These are phyloP conservation scores for Fusarium devonianum DNA, from an alignment of 2,329 filamentous ascomycete species.

Conservation along the genomic window DNA sequence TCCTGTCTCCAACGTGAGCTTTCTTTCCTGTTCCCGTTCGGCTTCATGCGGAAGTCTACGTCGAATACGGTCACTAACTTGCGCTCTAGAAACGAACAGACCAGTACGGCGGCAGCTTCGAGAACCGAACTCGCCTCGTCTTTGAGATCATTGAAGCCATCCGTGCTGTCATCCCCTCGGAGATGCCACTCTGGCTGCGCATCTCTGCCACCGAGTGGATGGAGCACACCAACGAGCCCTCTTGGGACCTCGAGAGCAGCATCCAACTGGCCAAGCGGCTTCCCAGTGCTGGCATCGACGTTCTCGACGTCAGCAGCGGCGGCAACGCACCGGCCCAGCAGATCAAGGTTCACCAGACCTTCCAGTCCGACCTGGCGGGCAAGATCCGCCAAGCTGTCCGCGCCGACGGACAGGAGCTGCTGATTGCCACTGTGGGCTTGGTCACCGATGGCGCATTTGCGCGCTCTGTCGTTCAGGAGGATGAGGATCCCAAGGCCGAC, in stretches of 20 bases:
- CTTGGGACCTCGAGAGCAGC: constrained; percentile 73
- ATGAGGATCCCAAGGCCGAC: constrained; percentile 62
- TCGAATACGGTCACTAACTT: constrained; percentile 11
- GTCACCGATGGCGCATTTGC: constrained; percentile 76
- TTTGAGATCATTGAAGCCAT: constrained; percentile 61
- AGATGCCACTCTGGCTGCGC: constrained; percentile 65
- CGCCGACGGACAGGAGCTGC: constrained; percentile 57
- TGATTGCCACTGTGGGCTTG: constrained; percentile 77
- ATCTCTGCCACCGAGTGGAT: constrained; percentile 71
- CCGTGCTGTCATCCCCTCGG: constrained; percentile 59
- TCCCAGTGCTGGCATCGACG: constrained; percentile 76
- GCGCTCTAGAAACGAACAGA: constrained; percentile 62
- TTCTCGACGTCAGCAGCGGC: constrained; percentile 82
- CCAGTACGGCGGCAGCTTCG: constrained; percentile 69
- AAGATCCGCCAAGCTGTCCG: constrained; percentile 72
- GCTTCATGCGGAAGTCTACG: background rate
- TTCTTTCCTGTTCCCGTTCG: no score
- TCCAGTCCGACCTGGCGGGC: constrained; percentile 77
- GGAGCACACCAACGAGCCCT: constrained; percentile 54
- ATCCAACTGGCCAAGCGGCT: constrained; percentile 59
- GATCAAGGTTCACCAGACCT: constrained; percentile 68
- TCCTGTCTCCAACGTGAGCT: constrained; percentile 60
- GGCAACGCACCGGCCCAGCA: constrained; percentile 71
- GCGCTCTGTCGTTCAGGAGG: constrained; percentile 61
- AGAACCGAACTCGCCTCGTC: constrained; percentile 70